Evolutionary conservation across 2,329 filamentous ascomycete species (phyloP).

Genomic region (Aspergillus vadensis): DNA sequence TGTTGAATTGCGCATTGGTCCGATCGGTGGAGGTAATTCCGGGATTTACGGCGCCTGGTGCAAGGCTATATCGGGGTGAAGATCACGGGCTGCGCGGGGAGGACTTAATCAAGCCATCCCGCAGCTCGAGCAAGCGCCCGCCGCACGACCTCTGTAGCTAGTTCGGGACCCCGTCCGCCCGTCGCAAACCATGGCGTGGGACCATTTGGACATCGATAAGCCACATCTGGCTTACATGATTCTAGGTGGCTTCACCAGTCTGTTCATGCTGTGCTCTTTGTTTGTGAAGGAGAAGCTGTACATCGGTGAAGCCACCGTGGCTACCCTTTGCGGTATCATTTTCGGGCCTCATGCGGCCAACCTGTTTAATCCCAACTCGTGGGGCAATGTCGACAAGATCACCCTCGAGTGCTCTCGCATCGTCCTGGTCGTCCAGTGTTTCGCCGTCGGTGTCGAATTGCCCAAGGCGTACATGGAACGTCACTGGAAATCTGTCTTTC

Average conservation of each 20-base stretch:
- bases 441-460: slow-evolving; percentile 71
- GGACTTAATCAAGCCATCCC: background rate
- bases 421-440: slow-evolving; percentile 72
- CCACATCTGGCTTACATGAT: slow-evolving; percentile 99
- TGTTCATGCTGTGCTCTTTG: slow-evolving; percentile 98
- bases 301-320: slow-evolving; percentile 95
- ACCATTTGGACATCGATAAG: slow-evolving; percentile 71
- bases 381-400: slow-evolving; percentile 69
- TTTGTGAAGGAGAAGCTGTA: slow-evolving; percentile 98
- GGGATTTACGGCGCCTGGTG: slow-evolving; percentile 1
- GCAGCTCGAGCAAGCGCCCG: background rate
- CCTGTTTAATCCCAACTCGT: slow-evolving; percentile 61
- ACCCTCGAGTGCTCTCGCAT: slow-evolving; percentile 72
- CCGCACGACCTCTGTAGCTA: no score
- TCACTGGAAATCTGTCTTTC: slow-evolving; percentile 90
- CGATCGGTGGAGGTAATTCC: slow-evolving; percentile 9
- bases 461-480: slow-evolving; percentile 86
- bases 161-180: background rate
- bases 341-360: slow-evolving; percentile 69
- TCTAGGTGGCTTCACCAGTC: slow-evolving; percentile 90
- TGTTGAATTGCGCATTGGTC: slow-evolving; percentile 26
- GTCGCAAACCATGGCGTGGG: slow-evolving; percentile 50
- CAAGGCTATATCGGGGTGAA: slow-evolving; percentile 9
- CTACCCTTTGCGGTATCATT: slow-evolving; percentile 70
- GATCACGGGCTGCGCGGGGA: background rate